These are phyloP conservation scores for Fusarium nelsonii DNA, from an alignment of 2,329 filamentous ascomycete genomes.

Conservation along the genomic window DNA sequence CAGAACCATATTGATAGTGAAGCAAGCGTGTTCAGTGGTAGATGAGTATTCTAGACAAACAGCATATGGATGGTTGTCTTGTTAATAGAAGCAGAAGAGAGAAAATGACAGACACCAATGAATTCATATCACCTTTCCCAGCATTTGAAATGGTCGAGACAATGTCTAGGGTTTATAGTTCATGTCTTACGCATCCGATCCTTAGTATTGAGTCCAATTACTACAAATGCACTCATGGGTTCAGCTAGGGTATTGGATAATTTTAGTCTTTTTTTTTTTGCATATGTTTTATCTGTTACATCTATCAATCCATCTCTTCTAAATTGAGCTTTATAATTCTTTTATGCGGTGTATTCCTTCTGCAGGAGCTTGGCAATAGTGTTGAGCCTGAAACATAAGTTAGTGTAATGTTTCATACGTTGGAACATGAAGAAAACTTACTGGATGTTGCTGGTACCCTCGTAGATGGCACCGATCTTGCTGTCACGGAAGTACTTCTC, in stretches of 20 bases:
- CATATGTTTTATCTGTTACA: constrained; percentile 20
- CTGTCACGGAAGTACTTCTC: constrained; percentile 98
- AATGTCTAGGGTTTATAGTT: background rate
- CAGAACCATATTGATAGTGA: constrained; percentile 28
- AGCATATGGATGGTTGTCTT: constrained; percentile 33
- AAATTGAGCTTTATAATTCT: constrained; percentile 1
- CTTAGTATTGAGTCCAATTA: background rate
- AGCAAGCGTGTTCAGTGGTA: constrained; percentile 31
- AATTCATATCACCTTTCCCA: too few species aligned
- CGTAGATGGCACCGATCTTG: constrained; percentile 98
- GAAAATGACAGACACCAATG: background rate
- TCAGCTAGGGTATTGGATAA: background rate
- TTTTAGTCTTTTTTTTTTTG: constrained; percentile 38
- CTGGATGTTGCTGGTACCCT: constrained; percentile 87
- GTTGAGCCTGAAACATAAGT: constrained; percentile 62
- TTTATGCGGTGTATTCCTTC: constrained; percentile 68
- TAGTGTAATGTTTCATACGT: constrained; percentile 16
- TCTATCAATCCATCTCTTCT: constrained; percentile 20
- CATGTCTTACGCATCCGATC: background rate
- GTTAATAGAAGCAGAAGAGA: constrained; percentile 45
- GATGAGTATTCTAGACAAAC: constrained; percentile 37
- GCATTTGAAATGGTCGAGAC: too few species aligned
- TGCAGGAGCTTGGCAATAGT: constrained; percentile 73
- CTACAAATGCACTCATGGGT: background rate
- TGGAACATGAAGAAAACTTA: constrained; percentile 53